A percentile compares a stretch with the other conserved stretches of the same genome.
phyloP scores from a whole-genome alignment of 345 rosid genomes.

The Eucalyptus tenuipes region DNA sequence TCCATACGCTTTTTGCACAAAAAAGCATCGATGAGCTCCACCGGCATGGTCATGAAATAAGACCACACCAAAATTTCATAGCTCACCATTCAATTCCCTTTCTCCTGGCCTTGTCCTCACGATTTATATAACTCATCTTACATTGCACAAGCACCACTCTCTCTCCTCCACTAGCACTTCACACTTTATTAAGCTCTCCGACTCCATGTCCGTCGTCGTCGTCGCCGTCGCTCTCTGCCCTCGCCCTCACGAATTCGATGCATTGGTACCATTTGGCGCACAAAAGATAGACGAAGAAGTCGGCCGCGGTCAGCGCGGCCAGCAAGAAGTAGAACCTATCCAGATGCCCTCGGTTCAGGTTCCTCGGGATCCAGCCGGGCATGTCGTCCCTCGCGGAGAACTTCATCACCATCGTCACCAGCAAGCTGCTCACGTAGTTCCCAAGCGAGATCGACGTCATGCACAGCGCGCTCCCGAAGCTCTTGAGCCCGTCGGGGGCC shows the following conservation, averaged over 20 bases:
- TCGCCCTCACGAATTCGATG: slow-evolving; percentile 44
- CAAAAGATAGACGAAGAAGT: slow-evolving; percentile 44
- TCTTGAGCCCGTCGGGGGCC: slow-evolving; percentile 82
- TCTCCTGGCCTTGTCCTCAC: neutral
- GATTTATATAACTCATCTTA: neutral
- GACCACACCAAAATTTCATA: neutral
- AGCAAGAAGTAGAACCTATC: slow-evolving; percentile 87
- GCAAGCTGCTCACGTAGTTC: slow-evolving; percentile 83
- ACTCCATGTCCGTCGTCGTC: neutral
- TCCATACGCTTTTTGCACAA: neutral
- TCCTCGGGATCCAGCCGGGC: slow-evolving; percentile 96
- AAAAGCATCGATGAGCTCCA: neutral
- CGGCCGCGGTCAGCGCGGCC: slow-evolving; percentile 64
- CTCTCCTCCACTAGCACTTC: neutral
- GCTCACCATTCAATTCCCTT: neutral
- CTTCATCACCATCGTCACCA: slow-evolving; percentile 72
- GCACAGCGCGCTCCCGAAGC: slow-evolving; percentile 97
- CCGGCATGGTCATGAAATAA: neutral
- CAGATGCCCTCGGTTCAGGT: slow-evolving; percentile 80
- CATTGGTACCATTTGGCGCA: slow-evolving; percentile 74
- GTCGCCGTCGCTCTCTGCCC: neutral
- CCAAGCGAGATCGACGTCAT: slow-evolving; percentile 96
- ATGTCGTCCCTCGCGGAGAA: slow-evolving; percentile 48
- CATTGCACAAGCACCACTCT: neutral
- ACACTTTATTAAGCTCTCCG: neutral